Evolutionary conservation across 2,329 filamentous ascomycete genomes (phyloP), one percentile per base, ranked within the genome.

Genomic region (Shiraia sp.): DNA sequence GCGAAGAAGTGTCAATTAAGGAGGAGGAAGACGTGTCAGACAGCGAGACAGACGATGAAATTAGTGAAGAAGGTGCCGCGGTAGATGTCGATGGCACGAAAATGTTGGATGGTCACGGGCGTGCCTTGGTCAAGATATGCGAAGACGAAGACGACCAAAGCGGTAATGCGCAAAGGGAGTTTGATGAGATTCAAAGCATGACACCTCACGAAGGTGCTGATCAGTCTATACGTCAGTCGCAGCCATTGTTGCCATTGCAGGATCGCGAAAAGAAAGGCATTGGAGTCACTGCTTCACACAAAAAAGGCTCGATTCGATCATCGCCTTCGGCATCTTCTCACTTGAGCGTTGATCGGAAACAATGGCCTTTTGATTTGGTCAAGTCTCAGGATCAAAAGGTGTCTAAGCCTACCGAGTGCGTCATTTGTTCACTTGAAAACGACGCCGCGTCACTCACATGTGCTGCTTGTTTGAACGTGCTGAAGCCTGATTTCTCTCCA

Each of bases 71-170:
- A 9, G 74, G 78, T 24, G 81, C 82, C 40, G 82, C 81, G 1
- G 53, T 83, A 9, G 85, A 90, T 65, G 72, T 83, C 12, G 76
- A 89, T 53, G 86, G 87, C 1, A 79, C 74, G 37, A 78, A 73
- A 45, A 72, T 91, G 32, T 68, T 85, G 15, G 88, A 91, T 59
- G 73, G 74, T 7, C 79, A 86, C 38, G 88, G 66, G 2, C 75
- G 79, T 14, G 78, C 79, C 10, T 77, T 95, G 76, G 72, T 92
- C 47, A 87, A 81, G 55, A 82, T 93, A 1, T 93, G 89, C 61
- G 85, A 85, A 47, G 85, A 87, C 31, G 86, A 89, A 49, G 77
- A 77, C 43, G 63, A 69, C 16, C 58, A 64, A 2, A 76, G 67
- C 19, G 56, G 48, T 22, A 49, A 68, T 36, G 61, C 61, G 12